Base-by-base conservation (phyloP, 768 basidiomycete species). In the Podaxis pistillaris region DNA sequence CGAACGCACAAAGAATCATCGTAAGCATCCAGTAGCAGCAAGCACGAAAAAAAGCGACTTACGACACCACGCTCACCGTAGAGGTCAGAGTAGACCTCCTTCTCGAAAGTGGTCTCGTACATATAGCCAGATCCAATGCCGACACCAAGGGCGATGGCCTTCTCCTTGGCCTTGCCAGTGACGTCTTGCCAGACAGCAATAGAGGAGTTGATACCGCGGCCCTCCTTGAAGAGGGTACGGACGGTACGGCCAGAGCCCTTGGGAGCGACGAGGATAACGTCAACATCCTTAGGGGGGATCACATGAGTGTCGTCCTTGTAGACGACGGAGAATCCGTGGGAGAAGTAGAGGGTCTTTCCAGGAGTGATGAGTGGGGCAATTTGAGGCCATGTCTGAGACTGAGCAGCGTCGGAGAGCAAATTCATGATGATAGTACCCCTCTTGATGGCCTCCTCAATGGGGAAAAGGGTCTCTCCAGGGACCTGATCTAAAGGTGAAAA, bases 331-430 rank as follows among this genome's bases (percentile, higher is more conserved):
- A 99, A 99, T 71, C 97, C 97, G 76, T 99, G 97, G 5, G 96
- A 94, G 84, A 99, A 99, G 89, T 99, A 99, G 66, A 99, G 90
- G n/a, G 97, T 99, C 86, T 99, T 98, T 81, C 93, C 97, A 86
- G 96, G 94, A 77, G 95, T 98, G 82, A 98, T 96, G 72, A 98
- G 87, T 60, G 97, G 96, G 49, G 87, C 89, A 69, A 99, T 68
- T 58, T 83, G 79, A 41, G 90, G 81, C 97, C 97, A 99, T 33
- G 96, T 98, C 76, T 91, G 86, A 13, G 93, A 95, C 81, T 99
- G 97, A n/a, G 96, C 97, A 54, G 97, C 97, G 71, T 99, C 97
- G 50, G 96, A 98, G 68, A 99, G 88, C 58, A 99, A 83, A 86
- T 99, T 98, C 97, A 99, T 99, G 86, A 99, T 92, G 84, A 98